Base-by-base conservation (phyloP, 768 basidiomycete genomes). In the Russula sp. region DNA sequence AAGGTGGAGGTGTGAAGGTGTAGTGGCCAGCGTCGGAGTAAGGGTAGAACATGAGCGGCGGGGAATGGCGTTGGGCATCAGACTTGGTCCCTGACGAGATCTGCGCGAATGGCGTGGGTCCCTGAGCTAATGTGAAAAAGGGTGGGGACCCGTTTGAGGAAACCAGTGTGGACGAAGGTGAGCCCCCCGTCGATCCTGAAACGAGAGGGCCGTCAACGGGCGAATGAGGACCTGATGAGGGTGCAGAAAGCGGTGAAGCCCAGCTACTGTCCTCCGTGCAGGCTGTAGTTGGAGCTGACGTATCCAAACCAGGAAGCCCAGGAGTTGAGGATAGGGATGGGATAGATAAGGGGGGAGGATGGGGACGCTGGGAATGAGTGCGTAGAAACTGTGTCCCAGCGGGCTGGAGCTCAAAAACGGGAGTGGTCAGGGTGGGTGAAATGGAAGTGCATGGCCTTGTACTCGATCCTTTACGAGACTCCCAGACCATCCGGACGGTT, bases 401-500 rank as follows among this genome's bases (percentile, higher is more conserved):
- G 4, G 60, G 47, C 45, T 58, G 57, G 48, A 58, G 52, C 8
- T 66, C 66, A 44, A 65, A 68, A 37, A 58, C 32, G 31, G 59
- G 51, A 10, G 60, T 31, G 14, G 52, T 37, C 10, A 58, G 52
- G n/a, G 51, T 54, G 31, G 62, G 39, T 27, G 64, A 54, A 13
- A 27, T 45, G 48, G 49, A 34, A 7, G 35, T 13, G 52, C 40
- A 59, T 37, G 59, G 39, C 31, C 58, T 61, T 34, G 57, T 14
- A 31, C 45, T 59, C 20, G 63, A 57, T 52, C 62, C 59, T 47
- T 59, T 68, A 71, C 67, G 59, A 35, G 66, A 76, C 52, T 80
- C 76, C 79, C 79, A 82, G 52, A 79, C 73, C 32, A 73, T 71
- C 61, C 78, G 79, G 52, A 91, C 76, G 0, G 82, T 83, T 61